Evolutionary conservation across 176 grass and related monocot species (phyloP).

Genomic region (Oryza glumipatula): DNA sequence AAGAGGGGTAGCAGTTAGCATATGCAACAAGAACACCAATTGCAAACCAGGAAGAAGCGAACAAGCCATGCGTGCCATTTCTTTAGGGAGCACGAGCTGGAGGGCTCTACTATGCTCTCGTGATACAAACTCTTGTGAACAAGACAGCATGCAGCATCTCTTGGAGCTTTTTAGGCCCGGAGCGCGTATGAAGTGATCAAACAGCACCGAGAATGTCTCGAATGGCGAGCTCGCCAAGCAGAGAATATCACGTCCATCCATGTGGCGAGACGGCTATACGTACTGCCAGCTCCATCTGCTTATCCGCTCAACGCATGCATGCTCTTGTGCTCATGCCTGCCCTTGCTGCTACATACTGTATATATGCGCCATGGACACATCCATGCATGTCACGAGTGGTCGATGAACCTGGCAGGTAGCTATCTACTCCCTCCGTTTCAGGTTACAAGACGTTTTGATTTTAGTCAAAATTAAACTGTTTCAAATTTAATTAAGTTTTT

Average conservation of each 20-base stretch:
- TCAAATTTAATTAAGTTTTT: too few relatives aligned
- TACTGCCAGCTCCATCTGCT: slow-evolving; percentile 28
- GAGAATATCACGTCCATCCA: slow-evolving; percentile 52
- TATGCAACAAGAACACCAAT: not conserved
- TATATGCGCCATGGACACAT: not conserved
- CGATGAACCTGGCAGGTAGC: not conserved
- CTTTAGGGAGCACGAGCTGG: slow-evolving; percentile 21
- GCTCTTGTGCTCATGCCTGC: slow-evolving; percentile 10
- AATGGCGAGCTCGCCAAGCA: not conserved
- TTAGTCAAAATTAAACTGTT: too few relatives aligned
- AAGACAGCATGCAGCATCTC: slow-evolving; percentile 29
- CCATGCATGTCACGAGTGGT: slow-evolving; percentile 8
- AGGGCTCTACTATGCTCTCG: slow-evolving; percentile 44
- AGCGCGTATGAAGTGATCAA: not conserved
- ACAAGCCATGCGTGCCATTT: slow-evolving; percentile 17
- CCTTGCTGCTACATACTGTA: not conserved
- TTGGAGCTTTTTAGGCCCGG: not conserved
- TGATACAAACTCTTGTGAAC: slow-evolving; percentile 33
- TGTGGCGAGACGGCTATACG: not conserved
- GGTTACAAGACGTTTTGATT: too few relatives aligned
- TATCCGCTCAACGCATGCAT: not conserved
- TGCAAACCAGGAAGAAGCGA: slow-evolving; percentile 16
- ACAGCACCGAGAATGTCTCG: slow-evolving; percentile 4
- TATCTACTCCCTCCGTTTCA: not conserved
- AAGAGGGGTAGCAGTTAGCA: not conserved